Conservation (phyloP, 2,329 filamentous ascomycete species). For the Hawksworthiomyces lignivorus region DNA sequence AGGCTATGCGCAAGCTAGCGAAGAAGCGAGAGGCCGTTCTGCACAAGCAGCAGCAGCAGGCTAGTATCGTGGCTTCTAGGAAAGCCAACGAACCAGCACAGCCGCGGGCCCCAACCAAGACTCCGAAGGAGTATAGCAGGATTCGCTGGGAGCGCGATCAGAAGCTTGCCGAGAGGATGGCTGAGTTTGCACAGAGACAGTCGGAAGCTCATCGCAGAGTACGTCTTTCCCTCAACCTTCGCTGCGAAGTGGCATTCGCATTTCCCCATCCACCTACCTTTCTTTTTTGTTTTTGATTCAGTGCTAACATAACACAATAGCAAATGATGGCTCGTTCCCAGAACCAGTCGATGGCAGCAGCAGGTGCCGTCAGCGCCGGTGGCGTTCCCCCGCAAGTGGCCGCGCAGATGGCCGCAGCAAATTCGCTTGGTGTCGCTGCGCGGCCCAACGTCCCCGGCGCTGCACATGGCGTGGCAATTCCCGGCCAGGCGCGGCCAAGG, state of each 20-base stretch:
- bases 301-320: slow-evolving; percentile 14
- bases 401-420: slow-evolving; percentile 28
- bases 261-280: not conserved
- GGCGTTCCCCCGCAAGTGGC: slow-evolving; percentile 31
- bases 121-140: slow-evolving; percentile 83
- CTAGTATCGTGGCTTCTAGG: slow-evolving; percentile 68
- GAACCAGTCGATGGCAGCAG: slow-evolving; percentile 10
- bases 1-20: slow-evolving; percentile 89
- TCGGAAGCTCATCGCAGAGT: slow-evolving; percentile 52
- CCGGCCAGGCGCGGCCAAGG: slow-evolving; percentile 41
- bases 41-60: slow-evolving; percentile 81
- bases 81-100: slow-evolving; percentile 64
- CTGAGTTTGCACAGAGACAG: slow-evolving; percentile 50
- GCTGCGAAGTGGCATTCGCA: too few species aligned
- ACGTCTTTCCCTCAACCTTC: slow-evolving; percentile 26
- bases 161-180: slow-evolving; percentile 52
- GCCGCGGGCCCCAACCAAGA: slow-evolving; percentile 51
- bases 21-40: slow-evolving; percentile 83
- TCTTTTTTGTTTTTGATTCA: not conserved
- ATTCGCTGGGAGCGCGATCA: slow-evolving; percentile 83
- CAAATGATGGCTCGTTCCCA: slow-evolving; percentile 15
- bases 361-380: slow-evolving; percentile 29
- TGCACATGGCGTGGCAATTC: slow-evolving; percentile 27
- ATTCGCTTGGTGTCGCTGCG: slow-evolving; percentile 24
- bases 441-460: slow-evolving; percentile 38